A percentile compares a stretch with the other conserved stretches of the same genome.
Conservation (phyloP, 2,329 filamentous ascomycete genomes). For the Scopulariopsis brevicaulis region DNA sequence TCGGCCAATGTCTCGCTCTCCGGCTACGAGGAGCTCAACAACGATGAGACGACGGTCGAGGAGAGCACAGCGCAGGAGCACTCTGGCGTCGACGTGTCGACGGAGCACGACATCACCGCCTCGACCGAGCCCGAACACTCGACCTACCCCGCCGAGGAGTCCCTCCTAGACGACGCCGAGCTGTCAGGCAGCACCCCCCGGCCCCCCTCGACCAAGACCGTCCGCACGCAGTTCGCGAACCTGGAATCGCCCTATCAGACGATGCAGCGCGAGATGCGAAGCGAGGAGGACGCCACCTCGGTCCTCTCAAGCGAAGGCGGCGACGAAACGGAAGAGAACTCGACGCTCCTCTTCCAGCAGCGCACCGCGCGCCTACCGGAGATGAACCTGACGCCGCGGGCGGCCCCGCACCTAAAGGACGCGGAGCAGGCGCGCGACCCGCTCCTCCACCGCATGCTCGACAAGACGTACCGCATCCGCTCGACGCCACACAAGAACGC, state of each 20-base stretch:
- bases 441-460: constrained; percentile 79
- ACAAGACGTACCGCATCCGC: constrained; percentile 91
- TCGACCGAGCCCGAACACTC: constrained; percentile 24
- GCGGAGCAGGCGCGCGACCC: constrained; percentile 47
- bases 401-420: constrained; percentile 26
- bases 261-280: constrained; percentile 55
- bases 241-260: constrained; percentile 69
- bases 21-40: constrained; percentile 76
- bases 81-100: background rate
- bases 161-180: constrained; percentile 53
- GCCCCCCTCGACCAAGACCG: constrained; percentile 37
- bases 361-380: constrained; percentile 45
- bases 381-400: constrained; percentile 51
- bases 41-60: constrained; percentile 39
- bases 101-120: constrained; percentile 29
- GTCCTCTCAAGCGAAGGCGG: constrained; percentile 14
- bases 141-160: constrained; percentile 42
- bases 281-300: constrained; percentile 23
- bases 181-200: constrained; percentile 59
- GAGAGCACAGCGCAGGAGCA: constrained; percentile 47
- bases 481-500: constrained; percentile 60
- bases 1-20: constrained; percentile 95
- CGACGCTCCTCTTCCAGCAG: constrained; percentile 37
- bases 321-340: constrained; percentile 25
- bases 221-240: constrained; percentile 43